Percentiles rank a stretch among this genome's conserved stretches.
Evolutionary conservation across 768 basidiomycete species (phyloP).

Genomic region (Termitomyces sp.): DNA sequence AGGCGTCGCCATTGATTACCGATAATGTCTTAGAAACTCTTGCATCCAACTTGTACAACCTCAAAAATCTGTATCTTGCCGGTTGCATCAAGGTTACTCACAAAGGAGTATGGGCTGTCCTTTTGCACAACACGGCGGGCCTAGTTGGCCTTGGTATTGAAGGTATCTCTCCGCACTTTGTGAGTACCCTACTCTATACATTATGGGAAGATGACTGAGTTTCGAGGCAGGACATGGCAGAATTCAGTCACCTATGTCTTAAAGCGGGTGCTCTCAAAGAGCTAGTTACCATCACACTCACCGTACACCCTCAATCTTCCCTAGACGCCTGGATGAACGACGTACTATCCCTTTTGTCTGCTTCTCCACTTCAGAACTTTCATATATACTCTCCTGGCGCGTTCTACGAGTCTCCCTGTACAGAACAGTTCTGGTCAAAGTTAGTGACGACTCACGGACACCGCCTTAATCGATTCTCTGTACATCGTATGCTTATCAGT

Average conservation of each 20-base stretch:
- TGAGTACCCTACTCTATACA: conserved; percentile 19
- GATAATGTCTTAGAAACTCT: conserved; percentile 48
- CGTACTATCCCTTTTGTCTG: conserved; percentile 3
- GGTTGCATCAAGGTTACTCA: conserved; percentile 72
- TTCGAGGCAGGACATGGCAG: conserved; percentile 42
- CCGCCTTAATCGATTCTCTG: conserved; percentile 50
- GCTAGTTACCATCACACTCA: conserved; percentile 55
- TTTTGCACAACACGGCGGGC: conserved; percentile 38
- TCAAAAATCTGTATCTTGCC: conserved; percentile 55
- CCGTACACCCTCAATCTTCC: conserved; percentile 32
- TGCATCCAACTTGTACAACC: conserved; percentile 38
- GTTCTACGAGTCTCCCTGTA: conserved; percentile 31
- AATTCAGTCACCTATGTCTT: conserved; percentile 35
- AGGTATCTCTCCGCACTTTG: conserved; percentile 55
- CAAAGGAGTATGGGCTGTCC: conserved; percentile 45
- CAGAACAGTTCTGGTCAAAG: conserved; percentile 43
- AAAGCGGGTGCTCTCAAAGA: conserved; percentile 29
- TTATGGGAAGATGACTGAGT: neutral
- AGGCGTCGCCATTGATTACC: conserved; percentile 56
- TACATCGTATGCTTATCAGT: conserved; percentile 58
- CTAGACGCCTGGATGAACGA: conserved; percentile 37
- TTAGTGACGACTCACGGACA: conserved; percentile 46
- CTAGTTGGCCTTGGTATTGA: conserved; percentile 56
- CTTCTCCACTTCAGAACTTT: conserved; percentile 46
- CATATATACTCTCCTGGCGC: conserved; percentile 54